phyloP scores from a whole-genome alignment of 2,329 filamentous ascomycete species.

The Fusarium staphyleae region DNA sequence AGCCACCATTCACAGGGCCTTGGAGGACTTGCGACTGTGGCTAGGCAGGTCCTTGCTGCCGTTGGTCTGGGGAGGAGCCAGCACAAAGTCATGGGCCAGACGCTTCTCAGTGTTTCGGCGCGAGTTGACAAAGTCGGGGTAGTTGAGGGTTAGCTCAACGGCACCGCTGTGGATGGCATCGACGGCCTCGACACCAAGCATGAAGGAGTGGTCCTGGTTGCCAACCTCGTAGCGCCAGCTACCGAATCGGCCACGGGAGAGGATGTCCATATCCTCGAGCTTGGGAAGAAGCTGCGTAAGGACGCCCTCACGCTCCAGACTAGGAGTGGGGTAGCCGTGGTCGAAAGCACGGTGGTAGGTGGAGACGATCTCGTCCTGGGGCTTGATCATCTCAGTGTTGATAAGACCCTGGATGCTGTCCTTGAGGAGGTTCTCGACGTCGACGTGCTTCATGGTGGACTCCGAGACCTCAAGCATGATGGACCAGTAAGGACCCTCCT shows the following conservation, averaged over 20 bases:
- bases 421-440: slow-evolving; percentile 81
- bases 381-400: slow-evolving; percentile 96
- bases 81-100: slow-evolving; percentile 55
- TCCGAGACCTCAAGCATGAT: slow-evolving; percentile 99
- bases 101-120: slow-evolving; percentile 65
- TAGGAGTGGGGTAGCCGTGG: slow-evolving; percentile 96
- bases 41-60: slow-evolving; percentile 49
- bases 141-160: slow-evolving; percentile 92
- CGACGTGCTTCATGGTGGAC: slow-evolving; percentile 92
- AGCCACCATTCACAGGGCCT: slow-evolving; percentile 43
- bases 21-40: slow-evolving; percentile 43
- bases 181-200: slow-evolving; percentile 92
- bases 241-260: slow-evolving; percentile 94
- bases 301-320: slow-evolving; percentile 93
- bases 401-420: slow-evolving; percentile 96
- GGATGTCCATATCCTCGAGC: slow-evolving; percentile 90
- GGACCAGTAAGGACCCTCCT: slow-evolving; percentile 97
- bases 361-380: slow-evolving; percentile 92
- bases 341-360: slow-evolving; percentile 98
- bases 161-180: slow-evolving; percentile 90
- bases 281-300: slow-evolving; percentile 92
- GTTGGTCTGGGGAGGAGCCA: slow-evolving; percentile 47
- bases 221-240: slow-evolving; percentile 97
- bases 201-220: slow-evolving; percentile 98
- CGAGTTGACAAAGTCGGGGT: slow-evolving; percentile 93